Evolutionary conservation across 2,329 filamentous ascomycete species (phyloP).

Genomic region (Monosporascus ibericus): DNA sequence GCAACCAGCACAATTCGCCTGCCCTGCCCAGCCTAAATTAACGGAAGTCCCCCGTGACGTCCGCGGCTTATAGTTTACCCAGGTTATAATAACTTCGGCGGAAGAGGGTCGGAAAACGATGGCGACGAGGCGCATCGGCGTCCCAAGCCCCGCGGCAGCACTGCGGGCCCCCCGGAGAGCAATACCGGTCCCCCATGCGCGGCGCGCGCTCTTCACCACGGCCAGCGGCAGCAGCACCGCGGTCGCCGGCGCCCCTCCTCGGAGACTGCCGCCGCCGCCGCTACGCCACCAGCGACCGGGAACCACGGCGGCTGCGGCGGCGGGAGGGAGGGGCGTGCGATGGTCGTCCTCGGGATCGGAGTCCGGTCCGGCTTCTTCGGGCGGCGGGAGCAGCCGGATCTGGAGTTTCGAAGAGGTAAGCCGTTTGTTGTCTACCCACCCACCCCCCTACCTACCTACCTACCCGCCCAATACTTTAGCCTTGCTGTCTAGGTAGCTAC

Average conservation of each 20-base stretch:
- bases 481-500: not conserved
- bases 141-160: no score
- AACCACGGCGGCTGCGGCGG: not conserved
- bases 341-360: constrained; percentile 14
- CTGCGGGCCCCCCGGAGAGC: no score
- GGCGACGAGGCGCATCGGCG: no score
- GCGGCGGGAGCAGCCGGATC: constrained; percentile 15
- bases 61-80: no score
- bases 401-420: constrained; percentile 27
- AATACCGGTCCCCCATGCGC: no score
- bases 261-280: not conserved
- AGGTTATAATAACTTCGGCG: no score
- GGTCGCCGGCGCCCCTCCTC: not conserved
- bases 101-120: no score
- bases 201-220: no score
- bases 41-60: no score
- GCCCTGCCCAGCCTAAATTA: no score
- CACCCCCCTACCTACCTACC: not conserved
- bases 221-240: not conserved
- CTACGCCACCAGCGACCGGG: not conserved
- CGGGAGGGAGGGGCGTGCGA: constrained; percentile 3
- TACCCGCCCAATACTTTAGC: not conserved
- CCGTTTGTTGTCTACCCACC: not conserved
- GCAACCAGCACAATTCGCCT: no score
- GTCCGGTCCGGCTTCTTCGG: constrained; percentile 6